Base-by-base conservation (phyloP, 805 yeast species). In the Pichia kluyveri region DNA sequence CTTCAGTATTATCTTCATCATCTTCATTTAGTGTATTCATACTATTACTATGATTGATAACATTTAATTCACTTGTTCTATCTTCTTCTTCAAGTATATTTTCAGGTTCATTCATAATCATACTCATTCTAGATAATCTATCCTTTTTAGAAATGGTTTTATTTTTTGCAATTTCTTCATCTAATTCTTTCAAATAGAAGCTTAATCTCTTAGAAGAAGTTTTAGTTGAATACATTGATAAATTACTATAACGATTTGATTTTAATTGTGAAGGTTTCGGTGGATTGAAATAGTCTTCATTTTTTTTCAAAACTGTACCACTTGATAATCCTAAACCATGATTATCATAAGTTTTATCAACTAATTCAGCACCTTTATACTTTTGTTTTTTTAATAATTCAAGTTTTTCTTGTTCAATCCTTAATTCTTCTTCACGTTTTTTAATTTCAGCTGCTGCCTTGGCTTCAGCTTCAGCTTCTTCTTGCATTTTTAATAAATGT, bases 201-300 rank as follows among this genome's bases (percentile, higher is more conserved):
- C 75, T 76, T 57, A 83, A 69, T 58, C 83, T 82, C 38, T 74
- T 75, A 54, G 75, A 82, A 0, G 87, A 80, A 42, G 74, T 77
- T 52, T 75, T 79, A 3, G 89, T 79, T 0, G 90, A 83, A 56
- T 82, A 81, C 63, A 82, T 68, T 0, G 89, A 82, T 40, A 84
- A 62, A n/a, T 84, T 84, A 32, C 87, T 80, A 46, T 82, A 68
- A 59, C 93, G 74, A 63, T 80, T 84, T 58, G 79, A 79, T 49
- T 40, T 53, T 46, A 40, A 38, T 47, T 43, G 51, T 19, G 51
- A 30, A 14, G 17, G 45, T 40, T 37, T 47, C 11, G 44, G 48
- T 73, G 72, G 37, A 83, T 73, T 59, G 19, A 26, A 17, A n/a
- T n/a, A 26, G 5, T 15, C n/a, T 70, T 74, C 47, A 51, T 42